Conservation (phyloP, 768 basidiomycete genomes). For the Pisolithus orientalis region DNA sequence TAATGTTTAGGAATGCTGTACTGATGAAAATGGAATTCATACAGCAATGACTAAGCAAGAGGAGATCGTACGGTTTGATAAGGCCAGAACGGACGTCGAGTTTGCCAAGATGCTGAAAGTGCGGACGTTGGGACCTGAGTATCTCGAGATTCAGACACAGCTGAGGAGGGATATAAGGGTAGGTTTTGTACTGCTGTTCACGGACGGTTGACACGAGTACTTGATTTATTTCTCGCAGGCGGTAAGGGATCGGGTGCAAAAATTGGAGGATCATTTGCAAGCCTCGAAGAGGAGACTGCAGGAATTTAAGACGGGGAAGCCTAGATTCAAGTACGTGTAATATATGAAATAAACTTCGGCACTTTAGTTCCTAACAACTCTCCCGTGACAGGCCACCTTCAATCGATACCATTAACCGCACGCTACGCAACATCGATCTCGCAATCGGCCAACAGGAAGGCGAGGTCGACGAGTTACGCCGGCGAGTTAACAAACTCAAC, state of each 20-base stretch:
- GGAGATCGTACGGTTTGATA: slow-evolving; percentile 74
- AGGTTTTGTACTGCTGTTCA: slow-evolving; percentile 17
- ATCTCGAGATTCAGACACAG: slow-evolving; percentile 74
- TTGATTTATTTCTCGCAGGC: slow-evolving; percentile 31
- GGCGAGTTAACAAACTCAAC: slow-evolving; percentile 49
- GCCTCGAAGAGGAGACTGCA: slow-evolving; percentile 64
- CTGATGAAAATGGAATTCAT: slow-evolving; percentile 1
- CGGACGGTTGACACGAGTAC: slow-evolving; percentile 3
- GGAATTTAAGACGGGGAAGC: slow-evolving; percentile 54
- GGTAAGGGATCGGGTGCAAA: slow-evolving; percentile 68
- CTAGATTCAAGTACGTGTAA: slow-evolving; percentile 50
- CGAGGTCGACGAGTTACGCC: slow-evolving; percentile 45
- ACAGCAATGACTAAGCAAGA: slow-evolving; percentile 77
- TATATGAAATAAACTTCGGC: not conserved
- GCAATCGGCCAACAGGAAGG: slow-evolving; percentile 57
- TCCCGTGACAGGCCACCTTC: slow-evolving; percentile 62
- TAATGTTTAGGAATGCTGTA: not conserved
- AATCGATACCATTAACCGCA: slow-evolving; percentile 75
- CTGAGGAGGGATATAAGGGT: slow-evolving; percentile 71
- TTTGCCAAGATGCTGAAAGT: slow-evolving; percentile 71
- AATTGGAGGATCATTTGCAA: slow-evolving; percentile 71
- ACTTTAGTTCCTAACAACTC: not conserved
- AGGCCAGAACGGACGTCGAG: slow-evolving; percentile 71
- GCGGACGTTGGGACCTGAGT: slow-evolving; percentile 82
- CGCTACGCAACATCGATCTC: slow-evolving; percentile 79